Base-by-base conservation (phyloP, 441 rosid species). In the Eutrema salsugineum region DNA sequence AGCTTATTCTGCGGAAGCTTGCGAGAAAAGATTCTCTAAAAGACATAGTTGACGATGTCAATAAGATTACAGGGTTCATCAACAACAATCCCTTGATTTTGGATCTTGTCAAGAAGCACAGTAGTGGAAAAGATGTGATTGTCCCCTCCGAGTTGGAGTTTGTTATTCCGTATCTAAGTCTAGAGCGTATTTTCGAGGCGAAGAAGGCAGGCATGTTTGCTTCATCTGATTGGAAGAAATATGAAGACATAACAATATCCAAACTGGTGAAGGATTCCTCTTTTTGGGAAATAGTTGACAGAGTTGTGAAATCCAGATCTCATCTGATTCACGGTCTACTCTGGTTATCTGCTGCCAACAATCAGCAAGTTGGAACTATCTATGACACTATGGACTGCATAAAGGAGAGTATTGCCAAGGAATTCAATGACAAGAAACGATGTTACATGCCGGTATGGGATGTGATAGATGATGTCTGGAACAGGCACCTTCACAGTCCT, bases 401-500 rank as follows among this genome's bases (percentile, higher is more conserved):
- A 57, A 87, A 90, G 72, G 88, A 85, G 77, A 68, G 69, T 8
- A 85, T 86, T 3, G 77, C 71, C 12, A 63, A 27, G 46, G 78
- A 68, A 15, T 63, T 83, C 27, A 62, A 56, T 64, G 60, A 67
- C 62, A 46, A 79, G 51, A 22, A 64, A 64, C 50, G 62, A 59
- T 56, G 40, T 62, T 87, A 81, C 68, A 28, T 50, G 70, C 81
- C 85, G 38, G 54, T 86, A 19, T 87, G 93, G 91, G 63, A 77
- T 63, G 79, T 72, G 46, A 85, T 89, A 28, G 89, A 89, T 71
- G 84, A 83, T 49, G 82, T 89, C 6, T 86, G 90, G 93, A 61
- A 81, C 39, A 64, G 20, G 4, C 58, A 69, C 70, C 84, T 87
- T n/a, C 84, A 88, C 70, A 85, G 77, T 66, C 86, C 86, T 63